Evolutionary conservation across 2,329 filamentous ascomycete species (phyloP).

Genomic region (Hymenoscyphus fraxineus): DNA sequence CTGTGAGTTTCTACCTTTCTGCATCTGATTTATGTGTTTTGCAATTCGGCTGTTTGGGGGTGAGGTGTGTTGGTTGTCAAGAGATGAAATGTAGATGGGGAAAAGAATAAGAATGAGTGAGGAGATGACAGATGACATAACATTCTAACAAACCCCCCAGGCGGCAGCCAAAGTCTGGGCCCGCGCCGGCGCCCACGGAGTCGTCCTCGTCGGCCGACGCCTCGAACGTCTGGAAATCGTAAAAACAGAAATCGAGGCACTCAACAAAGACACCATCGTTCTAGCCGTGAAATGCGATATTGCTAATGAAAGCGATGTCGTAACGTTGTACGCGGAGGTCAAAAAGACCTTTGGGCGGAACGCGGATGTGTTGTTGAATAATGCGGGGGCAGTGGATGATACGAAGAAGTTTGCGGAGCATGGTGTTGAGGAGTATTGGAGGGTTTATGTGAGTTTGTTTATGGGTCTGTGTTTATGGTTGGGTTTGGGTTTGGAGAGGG

Average conservation of each 20-base stretch:
- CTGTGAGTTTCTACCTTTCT: not conserved
- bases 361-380: slow-evolving; percentile 42
- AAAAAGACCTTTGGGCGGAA: slow-evolving; percentile 22
- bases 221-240: slow-evolving; percentile 1
- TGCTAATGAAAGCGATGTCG: slow-evolving; percentile 17
- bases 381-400: slow-evolving; percentile 39
- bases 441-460: slow-evolving; percentile 24
- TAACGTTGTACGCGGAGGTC: slow-evolving; percentile 18
- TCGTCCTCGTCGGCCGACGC: slow-evolving; percentile 7
- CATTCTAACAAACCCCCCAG: not conserved
- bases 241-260: slow-evolving; percentile 6
- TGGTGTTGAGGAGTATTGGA: slow-evolving; percentile 44
- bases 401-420: slow-evolving; percentile 38
- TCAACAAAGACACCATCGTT: slow-evolving; percentile 17
- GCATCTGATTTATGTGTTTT: too few species aligned
- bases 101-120: too few species aligned
- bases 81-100: too few species aligned
- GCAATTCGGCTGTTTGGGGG: too few species aligned
- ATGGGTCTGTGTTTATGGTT: too few species aligned
- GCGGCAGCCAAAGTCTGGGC: slow-evolving; percentile 9
- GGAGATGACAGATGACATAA: not conserved
- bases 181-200: not conserved
- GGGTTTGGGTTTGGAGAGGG: not conserved
- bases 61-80: too few species aligned
- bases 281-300: slow-evolving; percentile 22